Base-by-base conservation (phyloP, 2,329 filamentous ascomycete genomes). In the Mycogone perniciosa region DNA sequence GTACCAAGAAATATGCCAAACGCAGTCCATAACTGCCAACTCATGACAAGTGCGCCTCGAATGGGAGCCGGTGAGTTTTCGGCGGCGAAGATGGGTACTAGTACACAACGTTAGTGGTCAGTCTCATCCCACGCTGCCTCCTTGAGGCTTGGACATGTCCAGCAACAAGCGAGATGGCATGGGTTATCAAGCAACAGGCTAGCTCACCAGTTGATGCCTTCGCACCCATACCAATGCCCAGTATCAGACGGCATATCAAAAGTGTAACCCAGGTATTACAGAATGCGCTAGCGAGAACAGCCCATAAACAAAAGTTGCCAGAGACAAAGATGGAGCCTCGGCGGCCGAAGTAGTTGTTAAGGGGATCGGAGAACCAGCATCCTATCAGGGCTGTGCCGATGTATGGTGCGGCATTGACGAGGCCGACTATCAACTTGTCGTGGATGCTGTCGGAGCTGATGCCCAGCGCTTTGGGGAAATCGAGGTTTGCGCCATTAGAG, bases 41-140 rank as follows among this genome's bases (percentile, higher is more conserved):
- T 84, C 87, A 92, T 92, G 56, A 91, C 86, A 13, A 93, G 73
- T 6, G 85, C 86, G 56, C 86, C 86, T 62, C 86, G 80, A 49
- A 89, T 84, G 1, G 74, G 66, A 1, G 85, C 82, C 0, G 86
- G 86, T 0, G 83, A 79, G 51, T 81, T 87, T 65, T 91, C 87
- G 2, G 87, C 86, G 0, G 85, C 83, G 59, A 88, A 91, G 30
- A 91, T 83, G 0, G 88, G 87, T 2, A 89, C 85, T 44, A 75
- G 29, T 30, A n/a, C 1, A 7, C 31, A 30, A 13, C 5, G 39
- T 27, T 29, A 7, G 31, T 39, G 20, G 11, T 26, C 20, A 31
- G 13, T 20, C 20, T 20, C 20, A 20, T 20, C 20, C 20, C 20
- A 20, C 20, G 20, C 20, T 20, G 20, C 20, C 35, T 38, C 35